Evolutionary conservation across 1,139 yeast genomes (phyloP).

Genomic region (Scheffersomyces illinoinensis): DNA sequence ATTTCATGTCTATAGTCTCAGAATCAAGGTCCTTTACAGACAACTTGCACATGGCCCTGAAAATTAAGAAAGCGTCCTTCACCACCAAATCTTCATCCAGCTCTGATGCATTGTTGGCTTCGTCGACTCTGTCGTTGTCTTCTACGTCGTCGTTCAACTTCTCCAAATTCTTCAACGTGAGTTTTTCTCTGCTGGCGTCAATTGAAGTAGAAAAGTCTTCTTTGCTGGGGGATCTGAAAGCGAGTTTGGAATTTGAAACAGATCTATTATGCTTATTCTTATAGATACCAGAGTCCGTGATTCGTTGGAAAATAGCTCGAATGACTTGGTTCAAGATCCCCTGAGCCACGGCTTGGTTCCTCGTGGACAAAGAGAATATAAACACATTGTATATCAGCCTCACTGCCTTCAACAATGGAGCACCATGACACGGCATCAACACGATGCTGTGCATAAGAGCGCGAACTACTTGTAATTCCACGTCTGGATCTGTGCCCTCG

Average conservation of each 20-base stretch:
- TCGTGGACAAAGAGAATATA: conserved; percentile 74
- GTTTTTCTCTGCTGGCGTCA: conserved; percentile 22
- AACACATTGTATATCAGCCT: conserved; percentile 93
- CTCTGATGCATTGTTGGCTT: conserved; percentile 44
- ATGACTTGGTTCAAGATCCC: conserved; percentile 92
- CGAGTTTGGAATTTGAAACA: conserved; percentile 19
- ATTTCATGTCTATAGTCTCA: conserved; percentile 77
- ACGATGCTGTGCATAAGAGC: conserved; percentile 88
- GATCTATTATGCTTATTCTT: conserved; percentile 16
- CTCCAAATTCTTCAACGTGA: conserved; percentile 63
- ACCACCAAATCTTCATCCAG: conserved; percentile 65
- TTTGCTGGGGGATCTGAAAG: conserved; percentile 10
- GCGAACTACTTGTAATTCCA: conserved; percentile 89
- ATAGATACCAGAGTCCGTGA: conserved; percentile 35
- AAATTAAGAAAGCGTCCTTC: conserved; percentile 89
- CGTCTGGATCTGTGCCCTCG: conserved; percentile 84
- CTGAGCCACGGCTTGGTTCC: conserved; percentile 93
- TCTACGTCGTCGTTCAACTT: conserved; percentile 49
- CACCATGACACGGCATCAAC: conserved; percentile 87
- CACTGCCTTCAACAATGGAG: conserved; percentile 82
- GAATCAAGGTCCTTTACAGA: conserved; percentile 79
- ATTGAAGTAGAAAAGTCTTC: conserved; percentile 12
- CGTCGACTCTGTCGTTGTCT: conserved; percentile 55
- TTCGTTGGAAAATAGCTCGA: conserved; percentile 79
- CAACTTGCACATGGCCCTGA: conserved; percentile 91